Conservation (phyloP, 768 basidiomycete species). For the Mycena polygramma region DNA sequence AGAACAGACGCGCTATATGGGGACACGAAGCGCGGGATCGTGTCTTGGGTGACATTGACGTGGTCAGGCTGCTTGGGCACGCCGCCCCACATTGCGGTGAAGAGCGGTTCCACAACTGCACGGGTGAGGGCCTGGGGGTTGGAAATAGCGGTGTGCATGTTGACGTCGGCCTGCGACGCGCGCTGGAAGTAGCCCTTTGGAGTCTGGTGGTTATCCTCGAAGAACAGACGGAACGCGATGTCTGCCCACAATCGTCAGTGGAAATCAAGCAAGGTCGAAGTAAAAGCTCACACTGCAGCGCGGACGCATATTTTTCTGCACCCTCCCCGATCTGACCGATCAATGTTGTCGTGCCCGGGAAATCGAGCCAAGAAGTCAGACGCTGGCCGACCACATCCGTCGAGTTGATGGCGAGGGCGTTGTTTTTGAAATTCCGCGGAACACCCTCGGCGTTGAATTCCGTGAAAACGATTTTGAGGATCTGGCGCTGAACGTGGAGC, state of each 20-base stretch:
- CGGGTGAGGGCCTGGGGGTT: slow-evolving; percentile 22
- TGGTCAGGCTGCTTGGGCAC: slow-evolving; percentile 7
- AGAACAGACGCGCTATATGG: slow-evolving; percentile 36
- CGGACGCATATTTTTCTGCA: slow-evolving; percentile 29
- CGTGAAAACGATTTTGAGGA: slow-evolving; percentile 35
- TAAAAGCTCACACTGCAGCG: slow-evolving; percentile 30
- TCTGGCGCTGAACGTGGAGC: slow-evolving; percentile 29
- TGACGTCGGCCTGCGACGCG: slow-evolving; percentile 31
- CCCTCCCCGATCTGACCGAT: slow-evolving; percentile 28
- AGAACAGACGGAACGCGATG: slow-evolving; percentile 32
- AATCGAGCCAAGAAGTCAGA: slow-evolving; percentile 24
- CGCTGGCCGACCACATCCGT: slow-evolving; percentile 25
- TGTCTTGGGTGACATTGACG: slow-evolving; percentile 19
- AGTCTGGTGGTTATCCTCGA: slow-evolving; percentile 33
- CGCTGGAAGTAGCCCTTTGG: slow-evolving; percentile 37
- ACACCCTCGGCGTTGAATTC: slow-evolving; percentile 38
- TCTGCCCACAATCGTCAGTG: slow-evolving; percentile 20
- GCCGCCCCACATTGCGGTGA: slow-evolving; percentile 30
- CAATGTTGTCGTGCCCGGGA: slow-evolving; percentile 26
- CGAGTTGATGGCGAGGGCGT: slow-evolving; percentile 31
- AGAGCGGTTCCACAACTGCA: slow-evolving; percentile 23
- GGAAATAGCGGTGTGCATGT: slow-evolving; percentile 32
- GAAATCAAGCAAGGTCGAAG: neutral
- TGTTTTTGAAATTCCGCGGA: slow-evolving; percentile 22
- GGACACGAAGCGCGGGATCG: slow-evolving; percentile 31